Conservation (phyloP, 176 grass and related monocot genomes). For the Eleusine indica region DNA sequence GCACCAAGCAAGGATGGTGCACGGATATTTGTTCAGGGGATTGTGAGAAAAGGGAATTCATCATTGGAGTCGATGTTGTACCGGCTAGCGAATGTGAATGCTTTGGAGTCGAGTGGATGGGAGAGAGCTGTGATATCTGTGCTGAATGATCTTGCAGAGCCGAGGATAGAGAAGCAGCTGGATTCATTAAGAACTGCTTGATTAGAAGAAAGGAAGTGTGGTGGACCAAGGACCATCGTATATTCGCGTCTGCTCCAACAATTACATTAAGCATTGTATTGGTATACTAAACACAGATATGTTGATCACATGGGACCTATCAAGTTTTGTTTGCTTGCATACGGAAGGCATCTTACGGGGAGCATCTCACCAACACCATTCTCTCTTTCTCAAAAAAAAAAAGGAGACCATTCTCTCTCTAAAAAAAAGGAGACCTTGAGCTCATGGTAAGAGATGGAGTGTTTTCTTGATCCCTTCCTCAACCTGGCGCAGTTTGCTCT, state of each 20-base stretch:
- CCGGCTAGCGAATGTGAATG: conserved; percentile 41
- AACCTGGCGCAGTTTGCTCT: background rate
- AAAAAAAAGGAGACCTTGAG: background rate
- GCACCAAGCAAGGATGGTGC: conserved; percentile 43
- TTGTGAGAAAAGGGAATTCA: conserved; percentile 47
- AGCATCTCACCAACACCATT: background rate
- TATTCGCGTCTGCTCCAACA: background rate
- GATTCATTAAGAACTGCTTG: conserved; percentile 21
- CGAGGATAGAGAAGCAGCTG: conserved; percentile 21
- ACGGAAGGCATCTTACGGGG: background rate
- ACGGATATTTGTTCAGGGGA: conserved; percentile 50
- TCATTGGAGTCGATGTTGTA: conserved; percentile 36
- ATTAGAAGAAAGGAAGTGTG: background rate
- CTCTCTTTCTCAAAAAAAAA: too few species aligned
- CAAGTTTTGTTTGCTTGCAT: background rate
- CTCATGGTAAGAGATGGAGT: background rate
- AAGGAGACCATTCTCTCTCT: too few species aligned
- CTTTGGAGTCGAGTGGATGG: conserved; percentile 50
- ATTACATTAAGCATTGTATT: background rate
- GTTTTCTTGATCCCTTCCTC: background rate
- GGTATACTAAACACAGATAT: background rate
- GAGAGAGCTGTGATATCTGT: conserved; percentile 38
- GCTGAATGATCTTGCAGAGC: conserved; percentile 8
- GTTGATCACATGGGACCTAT: background rate
- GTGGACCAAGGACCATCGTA: background rate